Evolutionary conservation across 176 grass and related monocot species (phyloP), one percentile per base, ranked within the genome.

Genomic region (Juncus effusus): DNA sequence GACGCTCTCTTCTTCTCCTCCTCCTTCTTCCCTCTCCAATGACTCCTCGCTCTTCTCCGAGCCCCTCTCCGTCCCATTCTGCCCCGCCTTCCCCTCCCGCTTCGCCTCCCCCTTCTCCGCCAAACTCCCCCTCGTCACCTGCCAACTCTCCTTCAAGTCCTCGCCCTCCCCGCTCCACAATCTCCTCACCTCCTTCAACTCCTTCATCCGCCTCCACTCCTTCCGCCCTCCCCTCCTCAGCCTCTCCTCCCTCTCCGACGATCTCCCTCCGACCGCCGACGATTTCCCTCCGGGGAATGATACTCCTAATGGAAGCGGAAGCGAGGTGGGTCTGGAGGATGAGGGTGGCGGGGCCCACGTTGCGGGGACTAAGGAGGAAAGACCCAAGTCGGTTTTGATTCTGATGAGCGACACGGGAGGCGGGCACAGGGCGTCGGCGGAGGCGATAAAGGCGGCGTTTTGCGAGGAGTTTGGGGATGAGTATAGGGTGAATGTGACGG

Each of bases 391-490:
- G 16, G 88, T 99, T 64, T 38, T 99, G 12, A 99, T 99, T 45
- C 75, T 99, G 64, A 99, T 99, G 94, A 99, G 94, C 55, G 94
- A 99, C 64, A 99, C 94, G 1, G 94, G 94, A 45, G 94, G 94
- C 10, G 94, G 94, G 0, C 94, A 99, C 56, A 81, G 94, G 36
- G 94, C 94, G 0, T 99, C 94, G 4, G 94, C 94, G 0, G 94
- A 99, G 75, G 94, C 94, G 39, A 93, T 99, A 60, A 99, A 89
- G 64, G 78, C 85, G 1, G 83, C 94, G 6, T 99, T 99, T 79
- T 67, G 53, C 42, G 67, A 99, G 74, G 88, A 92, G 61, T 99
- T 80, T 6, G 94, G 94, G 9, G 87, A 93, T 40, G 82, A 87
- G 9, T 99, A 99, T 69, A 89, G 84, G 68, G 89, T 97, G 14